These are phyloP conservation scores for Isoetes taiwanensis DNA, from an alignment of 75 land plant species.

Conservation along the genomic window DNA sequence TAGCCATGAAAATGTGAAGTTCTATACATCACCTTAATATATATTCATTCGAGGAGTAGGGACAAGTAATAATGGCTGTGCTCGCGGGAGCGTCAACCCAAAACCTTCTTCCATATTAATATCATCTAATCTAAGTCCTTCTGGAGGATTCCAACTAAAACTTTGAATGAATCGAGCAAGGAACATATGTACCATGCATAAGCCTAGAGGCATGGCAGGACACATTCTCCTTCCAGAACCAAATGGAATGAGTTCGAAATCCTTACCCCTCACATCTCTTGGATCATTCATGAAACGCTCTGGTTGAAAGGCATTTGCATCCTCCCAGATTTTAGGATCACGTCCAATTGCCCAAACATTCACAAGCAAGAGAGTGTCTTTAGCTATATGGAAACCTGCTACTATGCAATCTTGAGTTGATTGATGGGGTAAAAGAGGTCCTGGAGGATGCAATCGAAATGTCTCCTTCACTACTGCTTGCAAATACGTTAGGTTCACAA, in stretches of 20 bases:
- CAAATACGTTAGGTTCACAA: neutral
- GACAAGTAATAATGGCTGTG: neutral
- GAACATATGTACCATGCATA: neutral
- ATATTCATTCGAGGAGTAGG: neutral
- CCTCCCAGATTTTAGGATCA: neutral
- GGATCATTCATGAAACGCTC: neutral
- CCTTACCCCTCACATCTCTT: neutral
- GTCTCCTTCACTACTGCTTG: neutral
- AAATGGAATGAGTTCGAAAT: constrained; percentile 1
- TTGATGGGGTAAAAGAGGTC: neutral
- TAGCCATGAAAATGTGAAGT: too few species aligned
- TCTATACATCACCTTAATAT: too few species aligned
- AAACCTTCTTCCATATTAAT: neutral
- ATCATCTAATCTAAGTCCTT: neutral
- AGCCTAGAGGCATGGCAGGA: constrained; percentile 1
- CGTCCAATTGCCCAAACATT: constrained; percentile 4
- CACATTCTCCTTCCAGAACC: neutral
- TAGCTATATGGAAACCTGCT: neutral
- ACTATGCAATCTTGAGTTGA: neutral
- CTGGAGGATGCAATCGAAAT: neutral
- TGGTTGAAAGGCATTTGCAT: neutral
- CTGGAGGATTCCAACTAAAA: neutral
- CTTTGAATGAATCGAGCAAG: constrained; percentile 1
- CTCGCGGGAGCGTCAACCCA: neutral
- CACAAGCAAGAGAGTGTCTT: neutral